Base-by-base conservation (phyloP, 176 grass and related monocot species). In the Aegilops umbellulata region DNA sequence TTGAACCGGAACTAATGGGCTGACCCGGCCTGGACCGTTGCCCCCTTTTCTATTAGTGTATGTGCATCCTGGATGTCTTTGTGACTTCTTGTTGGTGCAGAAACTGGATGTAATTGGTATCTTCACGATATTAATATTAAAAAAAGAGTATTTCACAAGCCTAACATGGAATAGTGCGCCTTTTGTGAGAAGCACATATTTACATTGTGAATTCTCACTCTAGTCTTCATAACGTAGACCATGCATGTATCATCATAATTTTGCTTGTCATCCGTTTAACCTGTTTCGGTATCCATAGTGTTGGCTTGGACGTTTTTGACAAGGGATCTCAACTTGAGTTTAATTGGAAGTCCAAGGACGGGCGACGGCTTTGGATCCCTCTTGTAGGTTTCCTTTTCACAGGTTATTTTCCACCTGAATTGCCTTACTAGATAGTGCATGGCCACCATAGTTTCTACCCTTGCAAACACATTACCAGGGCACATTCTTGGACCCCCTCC, bases 401-500 rank as follows among this genome's bases (percentile, higher is more conserved):
- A 39, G n/a, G 65, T 65, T 17, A 92, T 20, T 25, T 46, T 83
- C 90, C 90, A 89, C 34, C 51, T 78, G 79, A 86, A 92, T 11
- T 42, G 74, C 10, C 41, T 86, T 46, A 86, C 86, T 0, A 89
- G n/a, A 13, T 89, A 83, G 65, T 89, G 83, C 79, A 92, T 89
- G 32, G 14, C 80, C 3, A 92, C 72, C 65, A 88, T 42, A 30
- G 79, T 88, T 60, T 92, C 86, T 8, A 79, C 84, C 60, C 81
- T 83, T 7, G 86, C 80, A 41, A 89, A 92, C 66, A 80, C 87
- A 25, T 17, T 80, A 4, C 87, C 83, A 1, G 86, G 90, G 60
- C 90, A 89, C 66, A 88, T 82, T 64, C 90, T 85, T n/a, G 77
- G 53, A 4, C 90, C 90, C 55, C 83, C 86, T 2, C 90, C 90